A percentile compares a stretch with the other conserved stretches of the same genome.
Evolutionary conservation across 2,329 filamentous ascomycete species (phyloP).

Genomic region (Alternaria sp.): DNA sequence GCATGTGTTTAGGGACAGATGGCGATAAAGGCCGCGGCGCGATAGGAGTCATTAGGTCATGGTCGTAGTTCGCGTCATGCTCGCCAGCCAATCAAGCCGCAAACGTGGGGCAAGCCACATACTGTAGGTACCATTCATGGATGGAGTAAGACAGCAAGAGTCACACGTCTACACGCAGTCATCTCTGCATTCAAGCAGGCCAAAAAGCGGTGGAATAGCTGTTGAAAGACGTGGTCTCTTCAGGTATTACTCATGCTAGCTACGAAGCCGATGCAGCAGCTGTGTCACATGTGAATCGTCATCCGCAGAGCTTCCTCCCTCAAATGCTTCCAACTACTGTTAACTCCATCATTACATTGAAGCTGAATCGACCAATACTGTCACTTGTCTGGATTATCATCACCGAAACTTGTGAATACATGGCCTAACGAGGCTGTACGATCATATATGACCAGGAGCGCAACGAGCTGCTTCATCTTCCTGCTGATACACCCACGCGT

Average conservation of each 20-base stretch:
- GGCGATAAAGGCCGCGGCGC: conserved; percentile 21
- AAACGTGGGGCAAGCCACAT: conserved; percentile 27
- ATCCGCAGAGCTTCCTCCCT: not conserved
- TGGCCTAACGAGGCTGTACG: not conserved
- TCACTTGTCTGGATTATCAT: not conserved
- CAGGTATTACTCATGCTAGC: not conserved
- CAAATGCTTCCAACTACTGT: not conserved
- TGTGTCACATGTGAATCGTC: not conserved
- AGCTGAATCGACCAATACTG: not conserved
- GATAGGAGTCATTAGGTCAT: conserved; percentile 29
- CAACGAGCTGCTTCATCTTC: not conserved
- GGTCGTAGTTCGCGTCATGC: conserved; percentile 27
- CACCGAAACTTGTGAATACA: not conserved
- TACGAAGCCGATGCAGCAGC: not conserved
- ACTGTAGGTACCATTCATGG: not conserved
- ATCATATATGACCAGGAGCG: not conserved
- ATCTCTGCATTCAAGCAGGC: not conserved
- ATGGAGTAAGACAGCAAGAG: conserved; percentile 11
- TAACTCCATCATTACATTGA: not conserved
- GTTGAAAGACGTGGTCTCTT: not conserved
- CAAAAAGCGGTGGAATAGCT: not conserved
- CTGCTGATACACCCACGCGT: not conserved
- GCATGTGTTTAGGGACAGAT: conserved; percentile 18
- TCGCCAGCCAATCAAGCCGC: conserved; percentile 31
- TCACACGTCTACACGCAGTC: conserved; percentile 15